Base-by-base conservation (phyloP, 225 moss, liverwort and hornwort genomes). In the Rhytidiadelphus loreus region DNA sequence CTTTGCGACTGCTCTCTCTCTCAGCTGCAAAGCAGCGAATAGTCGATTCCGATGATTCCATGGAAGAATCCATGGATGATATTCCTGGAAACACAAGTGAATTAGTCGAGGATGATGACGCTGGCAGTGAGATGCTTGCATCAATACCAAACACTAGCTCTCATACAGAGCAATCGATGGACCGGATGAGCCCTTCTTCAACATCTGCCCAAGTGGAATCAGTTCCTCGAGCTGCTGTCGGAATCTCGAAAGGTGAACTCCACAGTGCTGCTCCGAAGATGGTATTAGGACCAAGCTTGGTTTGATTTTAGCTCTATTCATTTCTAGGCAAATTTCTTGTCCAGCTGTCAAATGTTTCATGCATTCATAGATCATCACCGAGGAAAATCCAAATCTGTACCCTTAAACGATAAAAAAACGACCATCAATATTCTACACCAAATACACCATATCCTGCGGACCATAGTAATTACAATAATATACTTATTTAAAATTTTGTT, bases 21-120 rank as follows among this genome's bases (percentile, higher is more conserved):
- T 94, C 93, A 82, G 92, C 92, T 80, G 93, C 93, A 79, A 93
- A 94, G 88, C 91, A 92, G 89, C 91, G 91, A 78, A 25, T 16
- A 53, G 86, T 64, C 33, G 85, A 89, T 86, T 92, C 92, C 18
- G 93, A 91, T 83, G 92, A 87, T 74, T 92, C 80, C 52, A 44
- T 46, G 59, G 90, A 90, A 63, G 86, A 69, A 55, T 89, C 88
- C 57, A 48, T 77, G 46, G 80, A 66, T 61, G 87, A 88, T 88
- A 60, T 58, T 82, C 81, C 71, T 72, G 78, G 85, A 80, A 83
- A 89, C 76, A 44, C 77, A 84, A 89, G 89, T 87, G 91, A 91
- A 63, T 43, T 89, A 26, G 92, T 91, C 50, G 86, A 84, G 72
- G 85, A 77, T 80, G 90, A 87, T 87, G 90, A 69, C 74, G 79